Percentiles rank a stretch among this genome's conserved stretches.
phyloP scores from a whole-genome alignment of 129 eudicot genomes.

The Chrysanthemum makinoi region DNA sequence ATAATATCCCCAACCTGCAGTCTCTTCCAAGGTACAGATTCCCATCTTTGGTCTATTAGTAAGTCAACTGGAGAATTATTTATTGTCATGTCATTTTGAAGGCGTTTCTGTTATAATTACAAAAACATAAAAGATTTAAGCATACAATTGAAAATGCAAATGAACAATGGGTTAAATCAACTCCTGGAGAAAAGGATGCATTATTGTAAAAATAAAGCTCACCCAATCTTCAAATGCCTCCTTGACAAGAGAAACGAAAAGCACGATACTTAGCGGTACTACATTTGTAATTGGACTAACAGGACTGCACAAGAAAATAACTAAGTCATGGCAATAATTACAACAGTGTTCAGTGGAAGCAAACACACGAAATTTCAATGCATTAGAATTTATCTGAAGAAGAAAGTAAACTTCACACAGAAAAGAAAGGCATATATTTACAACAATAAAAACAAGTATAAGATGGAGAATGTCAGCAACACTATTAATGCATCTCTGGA shows the following conservation, averaged over 20 bases:
- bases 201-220: slow-evolving; percentile 21
- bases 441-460: too few species aligned
- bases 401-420: not conserved
- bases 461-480: too few species aligned
- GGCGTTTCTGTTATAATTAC: slow-evolving; percentile 68
- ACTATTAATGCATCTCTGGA: too few species aligned
- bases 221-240: slow-evolving; percentile 99
- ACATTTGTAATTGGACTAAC: slow-evolving; percentile 96
- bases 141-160: not conserved
- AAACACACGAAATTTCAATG: not conserved
- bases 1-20: slow-evolving; percentile 92
- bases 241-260: slow-evolving; percentile 83
- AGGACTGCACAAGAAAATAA: slow-evolving; percentile 71
- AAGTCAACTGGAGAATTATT: slow-evolving; percentile 76
- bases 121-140: slow-evolving; percentile 2
- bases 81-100: slow-evolving; percentile 80
- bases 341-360: not conserved
- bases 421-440: not conserved
- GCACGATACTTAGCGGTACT: slow-evolving; percentile 80
- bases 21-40: slow-evolving; percentile 73
- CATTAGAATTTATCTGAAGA: not conserved
- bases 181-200: too few species aligned
- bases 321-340: slow-evolving; percentile 18
- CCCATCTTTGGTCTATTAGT: slow-evolving; percentile 73
- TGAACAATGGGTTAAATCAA: not conserved